Evolutionary conservation across 345 rosid species (phyloP), one percentile per base, ranked within the genome.

Genomic region (Iberis pinnata): DNA sequence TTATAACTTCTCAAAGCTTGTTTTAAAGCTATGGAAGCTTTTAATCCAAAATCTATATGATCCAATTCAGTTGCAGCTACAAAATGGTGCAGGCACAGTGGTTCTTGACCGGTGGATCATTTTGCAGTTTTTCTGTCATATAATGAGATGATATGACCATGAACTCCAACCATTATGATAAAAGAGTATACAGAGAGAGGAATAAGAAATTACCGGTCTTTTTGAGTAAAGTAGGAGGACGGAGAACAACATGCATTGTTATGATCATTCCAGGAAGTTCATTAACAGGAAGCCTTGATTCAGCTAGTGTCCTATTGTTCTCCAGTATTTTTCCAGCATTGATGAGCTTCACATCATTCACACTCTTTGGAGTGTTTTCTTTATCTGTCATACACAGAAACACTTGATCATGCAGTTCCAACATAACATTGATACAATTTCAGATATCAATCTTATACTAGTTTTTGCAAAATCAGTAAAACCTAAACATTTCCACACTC

Each of bases 161-260:
- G 50, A 48, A 15, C 44, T 56, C 51, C 16, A 38, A 37, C 37
- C 46, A 35, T 9, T 13, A 33, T 1, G 27, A 43, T 27, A 56
- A 20, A 22, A 18, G 33, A 24, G 37, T 44, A 32, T 12, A 29
- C 4, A 1, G 9, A 13, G 5, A 1, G 9, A 13, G 5, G 43
- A 15, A 6, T 2, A 9, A 3, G 39, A 48, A 25, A 15, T 2
- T 79, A 85, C 95, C 86, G 12, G 31, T 74, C 35, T 67, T 82
- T 78, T 71, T 82, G 64, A 77, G 83, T 13, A 76, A n/a, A 18
- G 71, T 44, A 29, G 83, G 77, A 59, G 80, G 90, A 19, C 84
- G 95, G 32, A 80, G 71, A 73, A 88, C 81, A 54, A 85, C 76
- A 73, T 77, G 97, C 95, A 88, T 85, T 39, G 95, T 88, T 69